Percentiles rank a stretch among this genome's conserved stretches.
Evolutionary conservation across 78 protist genomes (phyloP).

Genomic region (Ministeria vibrans): DNA sequence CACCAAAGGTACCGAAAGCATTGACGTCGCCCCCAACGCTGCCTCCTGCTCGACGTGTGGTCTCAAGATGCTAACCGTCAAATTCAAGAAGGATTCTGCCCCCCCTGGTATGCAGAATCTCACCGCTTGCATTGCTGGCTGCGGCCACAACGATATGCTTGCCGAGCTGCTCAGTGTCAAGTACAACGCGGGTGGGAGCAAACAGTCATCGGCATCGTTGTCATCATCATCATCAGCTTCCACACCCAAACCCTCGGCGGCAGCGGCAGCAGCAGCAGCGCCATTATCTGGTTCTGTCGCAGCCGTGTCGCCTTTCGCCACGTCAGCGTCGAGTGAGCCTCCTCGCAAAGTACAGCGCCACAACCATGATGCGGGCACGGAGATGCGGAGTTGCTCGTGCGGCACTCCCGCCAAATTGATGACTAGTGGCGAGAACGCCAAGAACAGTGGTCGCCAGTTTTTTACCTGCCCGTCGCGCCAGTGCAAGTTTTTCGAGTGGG

Average conservation of each 20-base stretch:
- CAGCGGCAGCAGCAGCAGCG: background rate
- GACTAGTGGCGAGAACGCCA: background rate
- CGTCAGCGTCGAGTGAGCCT: background rate
- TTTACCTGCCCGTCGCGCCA: background rate
- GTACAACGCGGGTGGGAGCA: too few relatives aligned
- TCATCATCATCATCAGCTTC: background rate
- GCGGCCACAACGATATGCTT: background rate
- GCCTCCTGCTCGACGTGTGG: too few relatives aligned
- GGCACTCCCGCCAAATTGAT: background rate
- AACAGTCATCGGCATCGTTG: too few relatives aligned
- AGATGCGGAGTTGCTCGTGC: background rate
- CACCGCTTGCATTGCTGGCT: background rate
- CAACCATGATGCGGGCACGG: background rate
- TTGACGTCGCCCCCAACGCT: too few relatives aligned
- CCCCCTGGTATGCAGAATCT: too few relatives aligned
- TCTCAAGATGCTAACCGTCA: too few relatives aligned
- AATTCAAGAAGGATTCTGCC: background rate
- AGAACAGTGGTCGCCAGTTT: background rate
- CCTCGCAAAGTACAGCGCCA: too few relatives aligned
- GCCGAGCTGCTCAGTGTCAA: background rate
- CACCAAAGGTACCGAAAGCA: too few relatives aligned
- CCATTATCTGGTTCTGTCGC: background rate
- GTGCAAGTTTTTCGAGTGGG: slow-evolving; percentile 6
- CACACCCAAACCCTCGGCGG: background rate
- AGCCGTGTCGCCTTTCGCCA: background rate